Evolutionary conservation across 108 stramenopile genomes (phyloP), one percentile per base, ranked within the genome.

Genomic region (Cylindrotheca fusiformis): DNA sequence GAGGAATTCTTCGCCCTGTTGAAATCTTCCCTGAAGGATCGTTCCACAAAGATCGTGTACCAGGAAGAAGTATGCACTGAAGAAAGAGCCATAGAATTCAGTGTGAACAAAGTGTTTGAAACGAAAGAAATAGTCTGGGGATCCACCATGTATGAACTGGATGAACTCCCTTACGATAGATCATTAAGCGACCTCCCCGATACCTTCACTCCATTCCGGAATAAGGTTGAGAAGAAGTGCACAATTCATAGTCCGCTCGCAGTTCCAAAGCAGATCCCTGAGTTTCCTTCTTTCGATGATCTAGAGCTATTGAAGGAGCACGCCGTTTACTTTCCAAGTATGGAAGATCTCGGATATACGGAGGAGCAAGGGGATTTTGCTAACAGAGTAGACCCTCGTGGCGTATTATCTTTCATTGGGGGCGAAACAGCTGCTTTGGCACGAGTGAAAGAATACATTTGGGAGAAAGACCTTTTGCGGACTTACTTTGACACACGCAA

Each of bases 401-500:
- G 79, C 8, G 96, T 88, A 29, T 71, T 96, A 73, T 63, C 83
- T 25, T 96, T 97, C 65, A 32, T 64, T 4, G 97, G 99, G 32
- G 99, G 99, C 4, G 97, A 98, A 71, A 79, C 89, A 5, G 93
- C 77, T 14, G 99, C 90, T 4, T 69, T 97, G 26, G 70, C 63
- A 2, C 78, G 99, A 4, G 81, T 99, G 30, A 65, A 94, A 26
- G 76, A 85, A 1, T 99, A 96, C 76, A 84, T 97, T 36, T 97
- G 86, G 82, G 90, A 93, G 21, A 81, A 90, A 57, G 97, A 99
- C 65, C 51, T 81, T 30, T 74, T 99, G 25, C 64, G 68, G 27
- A 61, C 67, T 3, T 99, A 99, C 86, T 96, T 96, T 64, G 91
- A 94, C 60, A 98, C 95, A 5, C 88, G 99, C 20, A 98, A 99